Evolutionary conservation across 1,284 basidiomycete species (phyloP).

Genomic region (Anthracocystis walkeri): DNA sequence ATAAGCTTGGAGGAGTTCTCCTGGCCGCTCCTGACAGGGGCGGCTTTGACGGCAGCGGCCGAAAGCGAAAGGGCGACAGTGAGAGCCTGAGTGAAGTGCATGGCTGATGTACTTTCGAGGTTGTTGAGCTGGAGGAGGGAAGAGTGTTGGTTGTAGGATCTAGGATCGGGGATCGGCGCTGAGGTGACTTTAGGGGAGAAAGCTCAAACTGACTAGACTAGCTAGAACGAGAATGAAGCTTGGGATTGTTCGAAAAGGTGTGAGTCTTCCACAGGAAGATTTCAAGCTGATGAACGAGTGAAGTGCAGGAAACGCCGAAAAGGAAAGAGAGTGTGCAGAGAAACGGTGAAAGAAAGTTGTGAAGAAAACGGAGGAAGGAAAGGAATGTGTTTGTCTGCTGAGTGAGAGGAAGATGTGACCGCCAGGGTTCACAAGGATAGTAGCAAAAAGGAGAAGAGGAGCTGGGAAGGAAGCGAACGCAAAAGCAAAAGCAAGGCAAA

Average conservation of each 20-base stretch:
- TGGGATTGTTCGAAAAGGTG: conserved; percentile 1
- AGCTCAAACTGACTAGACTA: conserved; percentile 37
- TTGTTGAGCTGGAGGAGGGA: background rate
- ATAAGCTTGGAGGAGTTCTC: conserved; percentile 18
- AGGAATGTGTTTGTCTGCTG: conserved; percentile 26
- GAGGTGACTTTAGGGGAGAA: background rate
- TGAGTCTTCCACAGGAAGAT: conserved; percentile 42
- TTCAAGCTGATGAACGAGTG: conserved; percentile 7
- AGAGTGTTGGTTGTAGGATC: conserved; percentile 2
- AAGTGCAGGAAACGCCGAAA: conserved; percentile 4
- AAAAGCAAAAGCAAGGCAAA: conserved; percentile 29
- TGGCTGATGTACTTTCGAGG: conserved; percentile 14
- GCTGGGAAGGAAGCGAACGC: conserved; percentile 33
- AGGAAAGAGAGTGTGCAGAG: conserved; percentile 10
- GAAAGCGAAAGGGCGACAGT: conserved; percentile 51
- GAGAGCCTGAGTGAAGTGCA: conserved; percentile 56
- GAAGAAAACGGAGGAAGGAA: background rate
- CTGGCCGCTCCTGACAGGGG: conserved; percentile 27
- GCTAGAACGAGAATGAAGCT: conserved; percentile 29
- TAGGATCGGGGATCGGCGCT: background rate
- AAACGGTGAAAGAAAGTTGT: conserved; percentile 9
- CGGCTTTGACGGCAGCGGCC: conserved; percentile 46
- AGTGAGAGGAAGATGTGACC: conserved; percentile 29
- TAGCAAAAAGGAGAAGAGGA: conserved; percentile 30
- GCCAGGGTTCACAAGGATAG: conserved; percentile 52